A percentile compares a stretch with the other conserved stretches of the same genome.
Evolutionary conservation across 164 flowering plant species (phyloP).

Genomic region (Chloranthus sessilifolius): DNA sequence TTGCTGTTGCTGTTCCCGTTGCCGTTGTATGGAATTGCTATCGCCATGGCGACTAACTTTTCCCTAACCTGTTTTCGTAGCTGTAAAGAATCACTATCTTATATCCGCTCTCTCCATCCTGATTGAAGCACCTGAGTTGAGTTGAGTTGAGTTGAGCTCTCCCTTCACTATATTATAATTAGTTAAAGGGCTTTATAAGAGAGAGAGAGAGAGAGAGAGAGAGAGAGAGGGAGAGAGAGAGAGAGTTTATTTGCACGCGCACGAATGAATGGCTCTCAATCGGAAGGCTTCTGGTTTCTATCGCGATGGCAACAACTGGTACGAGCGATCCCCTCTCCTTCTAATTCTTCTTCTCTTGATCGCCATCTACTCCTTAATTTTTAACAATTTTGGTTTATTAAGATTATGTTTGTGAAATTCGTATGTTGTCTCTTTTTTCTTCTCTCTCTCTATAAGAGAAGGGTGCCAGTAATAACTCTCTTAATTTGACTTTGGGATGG

Average conservation of each 20-base stretch:
- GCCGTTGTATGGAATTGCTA: background rate
- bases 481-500: too few relatives aligned
- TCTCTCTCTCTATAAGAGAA: too few relatives aligned
- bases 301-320: slow-evolving; percentile 61
- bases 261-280: slow-evolving; percentile 57
- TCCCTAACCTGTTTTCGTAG: background rate
- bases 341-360: slow-evolving; percentile 5
- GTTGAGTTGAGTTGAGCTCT: too few relatives aligned
- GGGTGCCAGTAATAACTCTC: too few relatives aligned
- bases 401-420: too few relatives aligned
- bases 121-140: too few relatives aligned
- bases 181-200: background rate
- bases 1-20: background rate
- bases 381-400: too few relatives aligned
- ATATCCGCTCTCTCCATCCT: background rate
- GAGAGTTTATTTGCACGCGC: too few relatives aligned
- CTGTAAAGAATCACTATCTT: background rate
- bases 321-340: too few relatives aligned
- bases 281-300: slow-evolving; percentile 38
- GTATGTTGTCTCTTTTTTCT: too few relatives aligned
- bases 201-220: background rate
- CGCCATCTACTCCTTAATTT: too few relatives aligned
- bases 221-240: background rate
- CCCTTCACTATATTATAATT: too few relatives aligned
- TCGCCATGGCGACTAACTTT: background rate